Evolutionary conservation across 2,329 filamentous ascomycete species (phyloP), one percentile per base, ranked within the genome.

Genomic region (Diplodia intermedia): DNA sequence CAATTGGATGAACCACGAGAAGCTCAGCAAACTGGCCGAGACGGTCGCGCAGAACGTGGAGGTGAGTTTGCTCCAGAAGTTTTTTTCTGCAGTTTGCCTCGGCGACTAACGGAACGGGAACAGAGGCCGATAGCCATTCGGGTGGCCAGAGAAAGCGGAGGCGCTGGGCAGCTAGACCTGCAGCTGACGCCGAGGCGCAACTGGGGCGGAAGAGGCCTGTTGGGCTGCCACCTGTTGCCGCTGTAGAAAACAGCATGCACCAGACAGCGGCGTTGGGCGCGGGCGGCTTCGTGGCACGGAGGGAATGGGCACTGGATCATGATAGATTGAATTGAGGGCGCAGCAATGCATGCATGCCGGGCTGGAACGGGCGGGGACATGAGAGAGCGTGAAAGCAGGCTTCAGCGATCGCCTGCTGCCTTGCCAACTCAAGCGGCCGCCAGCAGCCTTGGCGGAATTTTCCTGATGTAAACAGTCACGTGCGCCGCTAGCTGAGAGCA

Each of bases 181-280:
- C 89, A 87, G 71, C 81, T 99, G 71, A 92, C 85, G 57, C 94
- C 94, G 65, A 86, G 88, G 73, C 87, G 88, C 54, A 85, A 94
- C 76, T 99, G 95, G 94, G 94, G 94, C 72, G 95, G 95, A 36
- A 86, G 93, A 78, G 95, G 94, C 14, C 82, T 96, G 78, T 82
- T 99, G 74, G 94, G 94, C 66, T 99, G 94, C 78, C 94, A 97
- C 81, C 87, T 98, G 71, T 81, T 97, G 72, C 93, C 92, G 31
- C 72, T 96, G 68, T 97, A 82, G 53, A 49, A n/a, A 50, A 33
- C 23, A 53, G 65, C 65, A 54, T 61, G 56, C 43, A 47, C 43
- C 18, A 11, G 55, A 43, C 47, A 66, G 54, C 43, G 60, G 56
- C 33, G 60, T 49, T 66, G 55, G 50, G 65, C 52, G 65, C 68